Base-by-base conservation (phyloP, 2,329 filamentous ascomycete genomes). In the Colletotrichum musicola region DNA sequence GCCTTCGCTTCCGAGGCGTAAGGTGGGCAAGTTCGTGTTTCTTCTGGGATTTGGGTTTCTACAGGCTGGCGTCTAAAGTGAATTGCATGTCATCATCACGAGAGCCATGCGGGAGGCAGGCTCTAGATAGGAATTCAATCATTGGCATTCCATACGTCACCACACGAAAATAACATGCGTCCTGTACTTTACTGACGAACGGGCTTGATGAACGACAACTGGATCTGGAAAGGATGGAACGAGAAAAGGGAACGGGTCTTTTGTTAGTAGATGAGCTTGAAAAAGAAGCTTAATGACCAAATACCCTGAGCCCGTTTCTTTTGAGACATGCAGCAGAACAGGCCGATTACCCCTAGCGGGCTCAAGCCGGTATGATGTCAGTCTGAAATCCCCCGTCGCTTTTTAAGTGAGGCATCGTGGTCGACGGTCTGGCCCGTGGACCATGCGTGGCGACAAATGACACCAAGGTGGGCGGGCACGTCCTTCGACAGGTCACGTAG, bases 1-100 rank as follows among this genome's bases (percentile, higher is more conserved):
- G 96, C 96, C 81, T 99, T 97, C 87, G 84, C 85, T 72, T 77
- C 79, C 55, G 83, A 86, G 81, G 86, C 83, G 81, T 88, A 83
- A 73, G 75, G 59, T 76, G 74, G 74, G 75, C 54, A 58, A 49
- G 68, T 68, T 70, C 64, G 58, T 61, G 46, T 69, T 68, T 69
- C 59, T 72, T 75, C 73, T 77, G 75, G 76, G 75, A 79, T 79
- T 77, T 80, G 80, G 78, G 76, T 80, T 77, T 71, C 70, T 68
- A 68, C 53, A 77, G 78, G 76, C 76, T 81, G 81, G 81, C 81
- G 81, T 83, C 81, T 80, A 79, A 68, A 73, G 73, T 72, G 71
- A 77, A 76, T 80, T 79, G 79, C 78, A 80, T 82, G 78, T 82
- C 80, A 79, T 75, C 68, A 68, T 71, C 65, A 69, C 62, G 59